Percentiles rank a stretch among this genome's conserved stretches.
Conservation (phyloP, 495 filamentous ascomycete species). For the Neurospora africana region DNA sequence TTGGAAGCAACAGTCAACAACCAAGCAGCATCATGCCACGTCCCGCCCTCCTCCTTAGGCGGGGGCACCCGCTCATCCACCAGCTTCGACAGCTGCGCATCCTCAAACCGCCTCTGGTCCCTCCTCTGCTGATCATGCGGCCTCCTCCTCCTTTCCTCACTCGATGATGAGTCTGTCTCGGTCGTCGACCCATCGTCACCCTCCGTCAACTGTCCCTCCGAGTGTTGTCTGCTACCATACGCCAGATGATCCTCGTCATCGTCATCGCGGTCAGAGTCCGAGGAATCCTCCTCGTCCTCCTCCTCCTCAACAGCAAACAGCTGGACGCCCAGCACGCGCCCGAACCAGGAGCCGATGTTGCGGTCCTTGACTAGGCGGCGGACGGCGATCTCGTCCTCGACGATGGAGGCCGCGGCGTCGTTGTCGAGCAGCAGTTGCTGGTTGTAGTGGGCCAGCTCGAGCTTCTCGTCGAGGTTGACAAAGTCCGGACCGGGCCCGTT, state of each 20-base stretch:
- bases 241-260: constrained; percentile 21
- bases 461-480: constrained; percentile 41
- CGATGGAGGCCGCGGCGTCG: constrained; percentile 21
- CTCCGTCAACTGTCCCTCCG: constrained; percentile 13
- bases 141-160: constrained; percentile 26
- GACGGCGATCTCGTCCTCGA: constrained; percentile 43
- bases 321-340: constrained; percentile 62
- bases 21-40: constrained; percentile 82
- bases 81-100: constrained; percentile 1
- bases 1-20: constrained; percentile 66
- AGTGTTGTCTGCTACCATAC: neutral
- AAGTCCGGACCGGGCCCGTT: constrained; percentile 49
- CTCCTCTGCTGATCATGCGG: constrained; percentile 14
- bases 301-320: constrained; percentile 61
- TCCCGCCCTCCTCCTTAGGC: constrained; percentile 42
- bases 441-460: constrained; percentile 25
- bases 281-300: constrained; percentile 35
- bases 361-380: constrained; percentile 44
- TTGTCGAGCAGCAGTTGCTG: constrained; percentile 10
- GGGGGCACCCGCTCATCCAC: constrained; percentile 25
- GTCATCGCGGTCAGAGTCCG: constrained; percentile 28
- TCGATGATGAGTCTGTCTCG: constrained; percentile 33
- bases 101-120: constrained; percentile 14
- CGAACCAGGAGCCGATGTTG: constrained; percentile 67
- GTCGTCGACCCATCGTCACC: constrained; percentile 18